Conservation (phyloP, 225 moss, liverwort and hornwort species). For the Bryum argenteum region DNA sequence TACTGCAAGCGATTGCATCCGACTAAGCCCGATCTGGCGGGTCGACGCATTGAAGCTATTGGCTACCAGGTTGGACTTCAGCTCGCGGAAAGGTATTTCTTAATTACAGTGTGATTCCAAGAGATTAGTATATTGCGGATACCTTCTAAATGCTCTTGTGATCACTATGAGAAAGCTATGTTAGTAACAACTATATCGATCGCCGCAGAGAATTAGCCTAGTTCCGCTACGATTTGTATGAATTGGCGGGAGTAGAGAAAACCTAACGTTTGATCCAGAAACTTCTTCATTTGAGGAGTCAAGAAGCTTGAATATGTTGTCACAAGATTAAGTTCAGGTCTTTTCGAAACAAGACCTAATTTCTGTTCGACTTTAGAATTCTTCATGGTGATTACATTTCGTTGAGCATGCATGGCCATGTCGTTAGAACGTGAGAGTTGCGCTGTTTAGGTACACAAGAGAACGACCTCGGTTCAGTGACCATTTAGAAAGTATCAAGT, state of each 20-base stretch:
- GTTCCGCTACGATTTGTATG: background rate
- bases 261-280: background rate
- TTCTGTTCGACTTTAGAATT: background rate
- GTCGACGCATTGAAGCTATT: conserved; percentile 84
- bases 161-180: no score
- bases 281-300: background rate
- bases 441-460: conserved; percentile 77
- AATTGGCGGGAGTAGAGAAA: background rate
- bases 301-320: background rate
- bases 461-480: conserved; percentile 92
- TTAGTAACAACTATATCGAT: no score
- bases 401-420: background rate
- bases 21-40: conserved; percentile 83
- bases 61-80: conserved; percentile 96
- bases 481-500: conserved; percentile 94
- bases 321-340: no score
- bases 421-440: conserved; percentile 3
- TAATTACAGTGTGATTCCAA: no score
- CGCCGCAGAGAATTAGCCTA: background rate
- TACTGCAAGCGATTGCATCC: conserved; percentile 90
- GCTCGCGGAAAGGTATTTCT: conserved; percentile 82
- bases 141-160: no score
- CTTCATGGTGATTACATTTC: conserved; percentile 7
- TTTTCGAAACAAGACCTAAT: no score
- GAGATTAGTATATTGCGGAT: no score